Conservation (phyloP, 805 yeast species). For the Candida berthetii region DNA sequence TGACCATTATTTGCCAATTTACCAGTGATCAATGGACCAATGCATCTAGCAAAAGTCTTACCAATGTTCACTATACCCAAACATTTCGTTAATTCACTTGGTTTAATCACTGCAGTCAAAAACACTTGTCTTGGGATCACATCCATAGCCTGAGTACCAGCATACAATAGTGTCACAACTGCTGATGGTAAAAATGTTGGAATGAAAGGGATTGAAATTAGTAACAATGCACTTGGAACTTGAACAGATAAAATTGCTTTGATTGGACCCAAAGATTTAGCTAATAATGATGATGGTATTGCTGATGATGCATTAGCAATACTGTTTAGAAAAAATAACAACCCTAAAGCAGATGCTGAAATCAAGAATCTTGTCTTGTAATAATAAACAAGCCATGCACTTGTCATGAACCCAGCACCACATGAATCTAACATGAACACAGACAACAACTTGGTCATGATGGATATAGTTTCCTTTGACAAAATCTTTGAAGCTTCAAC, state of each 20-base stretch:
- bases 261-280: slow-evolving; percentile 70
- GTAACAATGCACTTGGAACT: slow-evolving; percentile 67
- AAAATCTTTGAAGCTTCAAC: slow-evolving; percentile 5
- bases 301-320: slow-evolving; percentile 62
- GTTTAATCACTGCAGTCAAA: slow-evolving; percentile 58
- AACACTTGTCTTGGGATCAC: slow-evolving; percentile 87
- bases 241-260: slow-evolving; percentile 70
- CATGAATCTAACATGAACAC: slow-evolving; percentile 82
- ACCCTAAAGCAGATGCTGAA: slow-evolving; percentile 55
- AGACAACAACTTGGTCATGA: slow-evolving; percentile 41
- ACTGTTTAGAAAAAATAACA: slow-evolving; percentile 60
- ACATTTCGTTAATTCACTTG: slow-evolving; percentile 62
- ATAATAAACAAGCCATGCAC: slow-evolving; percentile 85
- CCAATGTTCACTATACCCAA: slow-evolving; percentile 85
- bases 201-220: slow-evolving; percentile 46
- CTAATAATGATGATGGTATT: slow-evolving; percentile 67
- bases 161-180: slow-evolving; percentile 44
- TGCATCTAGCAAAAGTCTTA: slow-evolving; percentile 76
- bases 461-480: slow-evolving; percentile 35
- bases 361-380: slow-evolving; percentile 51
- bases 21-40: slow-evolving; percentile 83
- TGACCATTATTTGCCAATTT: slow-evolving; percentile 46
- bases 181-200: slow-evolving; percentile 37
- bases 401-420: slow-evolving; percentile 84
- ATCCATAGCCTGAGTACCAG: slow-evolving; percentile 74